A percentile compares a stretch with the other conserved stretches of the same genome.
phyloP scores from a whole-genome alignment of 805 yeast genomes.

The Pichia phayaonensis region DNA sequence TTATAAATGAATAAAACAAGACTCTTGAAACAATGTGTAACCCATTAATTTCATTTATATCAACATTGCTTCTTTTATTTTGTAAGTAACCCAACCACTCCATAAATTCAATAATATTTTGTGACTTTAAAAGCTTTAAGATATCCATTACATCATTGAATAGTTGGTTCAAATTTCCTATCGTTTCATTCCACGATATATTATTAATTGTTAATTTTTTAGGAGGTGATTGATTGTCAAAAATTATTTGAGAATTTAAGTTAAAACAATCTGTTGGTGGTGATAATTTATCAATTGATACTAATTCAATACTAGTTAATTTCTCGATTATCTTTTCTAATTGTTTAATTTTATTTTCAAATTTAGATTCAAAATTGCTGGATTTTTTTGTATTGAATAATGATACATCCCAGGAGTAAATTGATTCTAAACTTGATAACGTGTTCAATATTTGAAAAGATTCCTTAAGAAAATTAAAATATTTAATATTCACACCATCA shows the following conservation, averaged over 20 bases:
- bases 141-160: constrained; percentile 33
- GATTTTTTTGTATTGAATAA: not conserved
- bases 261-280: constrained; percentile 33
- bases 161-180: constrained; percentile 19
- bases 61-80: constrained; percentile 21
- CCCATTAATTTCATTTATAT: constrained; percentile 26
- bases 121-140: constrained; percentile 25
- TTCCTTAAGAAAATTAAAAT: constrained; percentile 1
- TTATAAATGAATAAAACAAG: constrained; percentile 49
- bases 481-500: not conserved
- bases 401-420: constrained; percentile 4
- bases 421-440: constrained; percentile 1
- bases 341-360: not conserved
- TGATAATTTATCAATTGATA: not conserved
- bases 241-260: constrained; percentile 38
- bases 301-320: not conserved
- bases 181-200: constrained; percentile 14
- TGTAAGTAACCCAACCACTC: constrained; percentile 22
- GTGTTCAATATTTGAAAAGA: constrained; percentile 5
- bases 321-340: not conserved
- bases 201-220: constrained; percentile 24
- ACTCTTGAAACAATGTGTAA: constrained; percentile 52
- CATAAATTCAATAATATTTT: constrained; percentile 21
- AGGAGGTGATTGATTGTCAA: constrained; percentile 43
- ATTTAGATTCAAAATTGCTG: not conserved